These are phyloP conservation scores for Pichia membranifaciens DNA, from an alignment of 805 yeast genomes.

Conservation along the genomic window DNA sequence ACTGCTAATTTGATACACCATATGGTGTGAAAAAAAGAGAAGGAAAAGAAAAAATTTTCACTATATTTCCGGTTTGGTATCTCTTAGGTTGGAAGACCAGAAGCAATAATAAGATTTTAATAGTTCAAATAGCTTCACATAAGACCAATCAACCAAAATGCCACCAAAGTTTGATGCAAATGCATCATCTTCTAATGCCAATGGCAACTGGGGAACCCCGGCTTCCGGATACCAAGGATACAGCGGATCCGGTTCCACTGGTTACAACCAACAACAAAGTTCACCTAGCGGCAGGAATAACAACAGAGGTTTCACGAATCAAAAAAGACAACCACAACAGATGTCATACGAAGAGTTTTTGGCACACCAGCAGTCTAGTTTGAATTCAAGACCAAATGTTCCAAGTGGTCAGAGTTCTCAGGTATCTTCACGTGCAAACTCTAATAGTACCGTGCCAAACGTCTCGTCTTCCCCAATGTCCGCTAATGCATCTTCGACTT, in stretches of 20 bases:
- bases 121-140: no score
- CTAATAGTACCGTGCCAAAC: slow-evolving; percentile 8
- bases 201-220: slow-evolving; percentile 21
- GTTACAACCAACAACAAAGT: slow-evolving; percentile 10
- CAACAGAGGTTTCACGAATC: slow-evolving; percentile 9
- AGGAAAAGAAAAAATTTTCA: background rate
- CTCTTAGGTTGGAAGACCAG: no score
- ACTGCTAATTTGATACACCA: no score
- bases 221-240: slow-evolving; percentile 5
- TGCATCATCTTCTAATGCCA: slow-evolving; percentile 30
- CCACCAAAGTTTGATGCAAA: slow-evolving; percentile 39
- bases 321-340: slow-evolving; percentile 15
- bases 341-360: slow-evolving; percentile 44
- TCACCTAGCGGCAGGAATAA: slow-evolving; percentile 11
- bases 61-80: background rate
- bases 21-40: background rate
- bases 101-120: no score
- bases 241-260: slow-evolving; percentile 3
- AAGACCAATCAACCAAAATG: slow-evolving; percentile 24
- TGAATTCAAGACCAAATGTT: slow-evolving; percentile 13
- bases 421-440: slow-evolving; percentile 26
- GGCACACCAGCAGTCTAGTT: slow-evolving; percentile 22
- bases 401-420: slow-evolving; percentile 24
- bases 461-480: slow-evolving; percentile 22
- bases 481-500: slow-evolving; percentile 48